These are phyloP conservation scores for Ceratobasidium sp. DNA, from an alignment of 1,284 basidiomycete genomes.

Conservation along the genomic window DNA sequence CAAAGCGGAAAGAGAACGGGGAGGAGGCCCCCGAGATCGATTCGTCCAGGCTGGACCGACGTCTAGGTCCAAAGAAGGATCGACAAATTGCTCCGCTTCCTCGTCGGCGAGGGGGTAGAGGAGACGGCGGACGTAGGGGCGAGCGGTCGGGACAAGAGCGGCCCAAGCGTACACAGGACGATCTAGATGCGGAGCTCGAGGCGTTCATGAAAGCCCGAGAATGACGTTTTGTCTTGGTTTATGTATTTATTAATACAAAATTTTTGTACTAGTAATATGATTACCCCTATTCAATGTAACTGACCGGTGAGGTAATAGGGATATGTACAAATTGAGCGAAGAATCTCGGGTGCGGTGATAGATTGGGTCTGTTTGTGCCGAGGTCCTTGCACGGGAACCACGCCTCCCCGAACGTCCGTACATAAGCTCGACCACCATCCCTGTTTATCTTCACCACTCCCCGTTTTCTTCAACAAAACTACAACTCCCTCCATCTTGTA, in stretches of 20 bases:
- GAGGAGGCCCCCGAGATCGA: constrained; percentile 6
- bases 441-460: not conserved
- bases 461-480: not conserved
- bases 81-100: constrained; percentile 32
- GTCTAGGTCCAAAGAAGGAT: constrained; percentile 30
- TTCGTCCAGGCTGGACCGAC: not conserved
- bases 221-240: not conserved
- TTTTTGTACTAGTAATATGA: not conserved
- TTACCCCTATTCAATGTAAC: not conserved
- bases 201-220: constrained; percentile 37
- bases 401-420: not conserved
- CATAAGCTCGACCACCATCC: constrained; percentile 3
- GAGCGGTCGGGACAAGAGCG: constrained; percentile 6
- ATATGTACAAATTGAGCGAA: constrained; percentile 10
- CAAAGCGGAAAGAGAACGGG: not conserved
- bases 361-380: constrained; percentile 8
- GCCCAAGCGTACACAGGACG: constrained; percentile 35
- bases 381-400: not conserved
- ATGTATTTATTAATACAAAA: constrained; percentile 14
- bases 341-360: constrained; percentile 3
- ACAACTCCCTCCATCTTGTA: not conserved
- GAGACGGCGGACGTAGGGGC: not conserved
- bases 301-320: not conserved
- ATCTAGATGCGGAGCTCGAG: constrained; percentile 35
- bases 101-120: constrained; percentile 14